Percentiles rank a stretch among this genome's conserved stretches.
phyloP scores from a whole-genome alignment of 2,329 filamentous ascomycete genomes.

The Diaporthe helianthi region DNA sequence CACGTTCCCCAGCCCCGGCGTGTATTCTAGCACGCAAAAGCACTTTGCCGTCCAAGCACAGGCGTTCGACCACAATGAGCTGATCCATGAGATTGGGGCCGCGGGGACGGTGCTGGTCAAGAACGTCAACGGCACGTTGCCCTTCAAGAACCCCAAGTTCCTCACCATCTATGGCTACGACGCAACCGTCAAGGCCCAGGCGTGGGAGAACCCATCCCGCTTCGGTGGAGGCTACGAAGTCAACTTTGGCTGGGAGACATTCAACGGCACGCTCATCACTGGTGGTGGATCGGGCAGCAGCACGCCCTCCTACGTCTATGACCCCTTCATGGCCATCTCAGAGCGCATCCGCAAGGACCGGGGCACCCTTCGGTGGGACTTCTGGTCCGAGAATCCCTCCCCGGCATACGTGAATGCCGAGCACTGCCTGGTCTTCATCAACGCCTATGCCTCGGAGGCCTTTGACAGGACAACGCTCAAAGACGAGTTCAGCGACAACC shows the following conservation, averaged over 20 bases:
- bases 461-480: constrained; percentile 66
- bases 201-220: constrained; percentile 31
- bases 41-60: constrained; percentile 32
- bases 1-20: constrained; percentile 23
- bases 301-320: constrained; percentile 81
- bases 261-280: constrained; percentile 52
- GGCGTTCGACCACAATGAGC: constrained; percentile 12
- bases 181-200: constrained; percentile 56
- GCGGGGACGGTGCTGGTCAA: constrained; percentile 61
- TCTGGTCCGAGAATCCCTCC: constrained; percentile 32
- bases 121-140: constrained; percentile 63
- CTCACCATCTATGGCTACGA: constrained; percentile 63
- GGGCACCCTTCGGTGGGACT: constrained; percentile 48
- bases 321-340: constrained; percentile 67
- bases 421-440: constrained; percentile 70
- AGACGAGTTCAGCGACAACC: constrained; percentile 69
- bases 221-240: constrained; percentile 64
- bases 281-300: constrained; percentile 65
- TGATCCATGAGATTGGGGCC: constrained; percentile 32
- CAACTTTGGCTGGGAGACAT: constrained; percentile 44
- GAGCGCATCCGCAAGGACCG: constrained; percentile 63
- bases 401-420: constrained; percentile 31
- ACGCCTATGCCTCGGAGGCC: constrained; percentile 76
- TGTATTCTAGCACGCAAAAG: constrained; percentile 30
- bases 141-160: constrained; percentile 61